phyloP scores from a whole-genome alignment of 441 rosid genomes.

The Isatis lusitanica region DNA sequence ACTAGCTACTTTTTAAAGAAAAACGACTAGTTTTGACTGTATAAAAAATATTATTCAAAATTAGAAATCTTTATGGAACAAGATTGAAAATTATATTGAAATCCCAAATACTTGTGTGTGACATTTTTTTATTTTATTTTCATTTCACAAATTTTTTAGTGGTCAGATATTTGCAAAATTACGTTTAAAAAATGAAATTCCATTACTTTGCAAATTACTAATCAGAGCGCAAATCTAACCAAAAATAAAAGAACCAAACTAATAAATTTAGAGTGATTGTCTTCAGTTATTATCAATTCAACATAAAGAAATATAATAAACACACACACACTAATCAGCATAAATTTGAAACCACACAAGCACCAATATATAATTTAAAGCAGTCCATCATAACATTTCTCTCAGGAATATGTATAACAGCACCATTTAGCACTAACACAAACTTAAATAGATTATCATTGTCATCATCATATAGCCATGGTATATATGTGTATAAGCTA shows the following conservation, averaged over 20 bases:
- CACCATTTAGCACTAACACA: conserved; percentile 23
- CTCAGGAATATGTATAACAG: conserved; percentile 5
- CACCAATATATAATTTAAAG: conserved; percentile 17
- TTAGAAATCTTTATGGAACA: too few relatives aligned
- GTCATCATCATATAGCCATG: neutral
- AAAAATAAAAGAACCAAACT: neutral
- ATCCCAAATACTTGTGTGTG: too few relatives aligned
- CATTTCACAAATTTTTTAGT: too few relatives aligned
- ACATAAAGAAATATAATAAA: conserved; percentile 3
- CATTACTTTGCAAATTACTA: too few relatives aligned
- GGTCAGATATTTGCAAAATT: too few relatives aligned
- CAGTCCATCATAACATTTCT: neutral
- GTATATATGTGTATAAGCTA: neutral
- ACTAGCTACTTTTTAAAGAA: too few relatives aligned
- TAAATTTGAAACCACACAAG: conserved; percentile 19
- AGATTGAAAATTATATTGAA: too few relatives aligned
- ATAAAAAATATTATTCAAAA: too few relatives aligned
- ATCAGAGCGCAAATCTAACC: too few relatives aligned
- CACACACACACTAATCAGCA: neutral
- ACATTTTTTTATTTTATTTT: too few relatives aligned
- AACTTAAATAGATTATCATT: conserved; percentile 14
- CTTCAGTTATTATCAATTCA: conserved; percentile 2
- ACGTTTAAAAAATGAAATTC: too few relatives aligned
- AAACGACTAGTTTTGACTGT: too few relatives aligned
- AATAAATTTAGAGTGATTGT: conserved; percentile 9